Percentiles rank a stretch among this genome's conserved stretches.
Conservation (phyloP, 805 yeast genomes). For the Candida nanaspora region DNA sequence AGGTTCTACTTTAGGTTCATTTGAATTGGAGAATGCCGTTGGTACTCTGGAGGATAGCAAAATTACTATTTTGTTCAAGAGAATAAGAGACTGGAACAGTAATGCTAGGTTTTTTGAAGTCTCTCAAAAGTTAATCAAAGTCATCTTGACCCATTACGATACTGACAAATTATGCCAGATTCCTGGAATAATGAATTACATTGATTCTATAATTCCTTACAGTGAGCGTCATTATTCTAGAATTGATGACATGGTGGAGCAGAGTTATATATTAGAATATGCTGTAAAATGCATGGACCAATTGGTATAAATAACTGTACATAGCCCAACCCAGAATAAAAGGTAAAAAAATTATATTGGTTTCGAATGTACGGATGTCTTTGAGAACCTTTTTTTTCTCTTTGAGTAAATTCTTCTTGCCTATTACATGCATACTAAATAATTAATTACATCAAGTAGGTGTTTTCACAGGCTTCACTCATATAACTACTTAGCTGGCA, state of each 20-base stretch:
- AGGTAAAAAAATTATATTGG: background rate
- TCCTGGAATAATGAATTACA: slow-evolving; percentile 56
- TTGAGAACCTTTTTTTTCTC: too few relatives aligned
- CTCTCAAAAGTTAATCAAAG: slow-evolving; percentile 70
- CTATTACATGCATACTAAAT: too few relatives aligned
- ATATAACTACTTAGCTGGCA: too few relatives aligned
- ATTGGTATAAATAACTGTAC: slow-evolving; percentile 8
- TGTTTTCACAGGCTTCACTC: too few relatives aligned
- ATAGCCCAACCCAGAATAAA: background rate
- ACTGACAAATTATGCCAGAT: slow-evolving; percentile 53
- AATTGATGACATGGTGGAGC: slow-evolving; percentile 73
- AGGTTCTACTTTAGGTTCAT: slow-evolving; percentile 46
- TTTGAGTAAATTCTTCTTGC: too few relatives aligned
- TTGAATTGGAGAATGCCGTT: slow-evolving; percentile 58
- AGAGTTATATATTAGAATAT: slow-evolving; percentile 79
- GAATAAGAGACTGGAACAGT: slow-evolving; percentile 93
- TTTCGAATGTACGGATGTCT: too few relatives aligned
- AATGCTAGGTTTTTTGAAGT: slow-evolving; percentile 73
- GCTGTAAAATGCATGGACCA: slow-evolving; percentile 72
- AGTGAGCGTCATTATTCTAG: slow-evolving; percentile 79
- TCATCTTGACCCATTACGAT: slow-evolving; percentile 49
- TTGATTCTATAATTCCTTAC: slow-evolving; percentile 81
- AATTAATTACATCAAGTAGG: too few relatives aligned
- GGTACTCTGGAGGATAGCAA: slow-evolving; percentile 51
- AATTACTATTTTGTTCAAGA: slow-evolving; percentile 52